These are phyloP conservation scores for Rauvolfia tetraphylla DNA, from an alignment of 257 asterid species.

Conservation along the genomic window DNA sequence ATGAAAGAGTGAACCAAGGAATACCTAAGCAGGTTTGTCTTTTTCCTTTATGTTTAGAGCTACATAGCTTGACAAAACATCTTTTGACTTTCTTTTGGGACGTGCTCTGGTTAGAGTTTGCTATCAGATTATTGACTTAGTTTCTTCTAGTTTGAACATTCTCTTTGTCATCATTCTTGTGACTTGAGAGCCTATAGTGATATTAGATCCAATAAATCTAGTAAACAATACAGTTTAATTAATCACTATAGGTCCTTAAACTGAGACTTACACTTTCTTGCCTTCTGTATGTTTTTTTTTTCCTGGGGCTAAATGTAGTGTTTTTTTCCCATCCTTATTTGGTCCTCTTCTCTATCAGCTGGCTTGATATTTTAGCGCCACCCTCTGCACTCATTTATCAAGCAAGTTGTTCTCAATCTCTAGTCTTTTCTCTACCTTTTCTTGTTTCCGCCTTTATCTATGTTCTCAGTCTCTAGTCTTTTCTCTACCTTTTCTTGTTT, in stretches of 20 bases:
- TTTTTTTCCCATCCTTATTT: neutral
- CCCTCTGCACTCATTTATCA: neutral
- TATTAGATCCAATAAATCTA: neutral
- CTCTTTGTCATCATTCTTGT: neutral
- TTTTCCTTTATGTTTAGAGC: constrained; percentile 19
- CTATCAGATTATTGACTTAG: neutral
- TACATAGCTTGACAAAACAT: neutral
- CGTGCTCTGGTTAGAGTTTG: neutral
- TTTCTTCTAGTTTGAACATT: neutral
- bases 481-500: neutral
- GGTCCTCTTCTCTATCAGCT: too few species aligned
- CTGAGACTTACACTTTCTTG: neutral
- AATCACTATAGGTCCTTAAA: too few species aligned
- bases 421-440: neutral
- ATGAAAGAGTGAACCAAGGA: constrained; percentile 66
- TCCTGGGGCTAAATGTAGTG: neutral
- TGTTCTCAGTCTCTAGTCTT: neutral
- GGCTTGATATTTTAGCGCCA: neutral
- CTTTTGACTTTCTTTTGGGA: neutral
- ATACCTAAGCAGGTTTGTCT: constrained; percentile 47
- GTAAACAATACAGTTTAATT: neutral
- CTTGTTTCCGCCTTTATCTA: neutral
- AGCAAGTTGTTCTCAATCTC: neutral
- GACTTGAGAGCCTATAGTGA: neutral
- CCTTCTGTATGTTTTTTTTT: neutral